Conservation (phyloP, 2,329 filamentous ascomycete genomes). For the Claviceps quebecensis region DNA sequence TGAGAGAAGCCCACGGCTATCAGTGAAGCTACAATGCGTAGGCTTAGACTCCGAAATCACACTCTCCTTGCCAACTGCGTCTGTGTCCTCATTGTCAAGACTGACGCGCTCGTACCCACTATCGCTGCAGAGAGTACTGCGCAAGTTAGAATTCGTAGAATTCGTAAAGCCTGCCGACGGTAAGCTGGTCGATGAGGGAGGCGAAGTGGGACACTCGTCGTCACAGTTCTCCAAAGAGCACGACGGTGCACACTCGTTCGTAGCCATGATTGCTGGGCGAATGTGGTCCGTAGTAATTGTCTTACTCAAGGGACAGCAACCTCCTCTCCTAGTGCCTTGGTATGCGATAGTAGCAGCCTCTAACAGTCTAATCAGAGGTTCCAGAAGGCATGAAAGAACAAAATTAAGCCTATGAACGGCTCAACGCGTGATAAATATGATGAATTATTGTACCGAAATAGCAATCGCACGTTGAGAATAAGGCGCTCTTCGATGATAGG, state of each 20-base stretch:
- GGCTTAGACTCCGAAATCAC: not conserved
- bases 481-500: too few relatives aligned
- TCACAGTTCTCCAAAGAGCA: not conserved
- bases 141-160: not conserved
- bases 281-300: not conserved
- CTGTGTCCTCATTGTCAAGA: not conserved
- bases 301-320: not conserved
- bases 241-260: not conserved
- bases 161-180: not conserved
- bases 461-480: too few relatives aligned
- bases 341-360: not conserved
- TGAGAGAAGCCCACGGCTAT: not conserved
- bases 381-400: too few relatives aligned
- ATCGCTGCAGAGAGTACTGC: not conserved
- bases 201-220: not conserved
- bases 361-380: too few relatives aligned
- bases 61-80: not conserved
- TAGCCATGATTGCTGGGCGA: not conserved
- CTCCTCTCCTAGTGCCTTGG: not conserved
- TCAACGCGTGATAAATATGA: too few relatives aligned
- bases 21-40: not conserved
- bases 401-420: too few relatives aligned
- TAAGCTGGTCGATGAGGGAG: not conserved
- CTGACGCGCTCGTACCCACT: not conserved
- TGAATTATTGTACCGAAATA: too few relatives aligned